Conservation (phyloP, 2,329 filamentous ascomycete species). For the Cytospora piceae region DNA sequence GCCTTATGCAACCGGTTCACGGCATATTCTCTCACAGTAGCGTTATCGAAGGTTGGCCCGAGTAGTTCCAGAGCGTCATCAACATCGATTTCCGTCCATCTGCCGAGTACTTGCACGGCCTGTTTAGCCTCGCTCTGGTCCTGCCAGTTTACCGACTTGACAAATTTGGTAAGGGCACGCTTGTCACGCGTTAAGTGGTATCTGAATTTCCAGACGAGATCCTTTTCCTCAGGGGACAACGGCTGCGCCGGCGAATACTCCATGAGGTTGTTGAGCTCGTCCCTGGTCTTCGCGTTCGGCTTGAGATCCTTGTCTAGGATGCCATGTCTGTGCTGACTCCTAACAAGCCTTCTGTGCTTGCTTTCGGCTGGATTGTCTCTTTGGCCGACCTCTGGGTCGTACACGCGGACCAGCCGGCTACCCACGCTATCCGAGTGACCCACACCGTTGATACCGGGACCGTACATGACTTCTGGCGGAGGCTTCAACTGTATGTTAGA, state of each 20-base stretch:
- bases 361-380: conserved; percentile 92
- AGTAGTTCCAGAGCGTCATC: conserved; percentile 95
- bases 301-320: conserved; percentile 93
- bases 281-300: conserved; percentile 92
- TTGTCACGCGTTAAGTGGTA: conserved; percentile 95
- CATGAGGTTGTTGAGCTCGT: conserved; percentile 90
- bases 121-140: conserved; percentile 84
- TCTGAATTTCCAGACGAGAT: conserved; percentile 95
- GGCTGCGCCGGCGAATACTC: conserved; percentile 90
- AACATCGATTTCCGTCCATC: conserved; percentile 96
- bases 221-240: conserved; percentile 87
- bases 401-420: conserved; percentile 77
- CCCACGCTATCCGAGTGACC: conserved; percentile 55
- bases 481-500: conserved; percentile 75
- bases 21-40: conserved; percentile 86
- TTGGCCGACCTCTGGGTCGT: conserved; percentile 89
- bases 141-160: conserved; percentile 95
- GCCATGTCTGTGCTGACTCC: conserved; percentile 88
- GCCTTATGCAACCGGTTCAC: conserved; percentile 90
- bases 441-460: conserved; percentile 81
- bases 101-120: conserved; percentile 84
- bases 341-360: conserved; percentile 89
- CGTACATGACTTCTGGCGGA: conserved; percentile 85
- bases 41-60: conserved; percentile 88
- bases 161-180: conserved; percentile 89